These are phyloP conservation scores for Fusarium napiforme DNA, from an alignment of 2,329 filamentous ascomycete species.

Conservation along the genomic window DNA sequence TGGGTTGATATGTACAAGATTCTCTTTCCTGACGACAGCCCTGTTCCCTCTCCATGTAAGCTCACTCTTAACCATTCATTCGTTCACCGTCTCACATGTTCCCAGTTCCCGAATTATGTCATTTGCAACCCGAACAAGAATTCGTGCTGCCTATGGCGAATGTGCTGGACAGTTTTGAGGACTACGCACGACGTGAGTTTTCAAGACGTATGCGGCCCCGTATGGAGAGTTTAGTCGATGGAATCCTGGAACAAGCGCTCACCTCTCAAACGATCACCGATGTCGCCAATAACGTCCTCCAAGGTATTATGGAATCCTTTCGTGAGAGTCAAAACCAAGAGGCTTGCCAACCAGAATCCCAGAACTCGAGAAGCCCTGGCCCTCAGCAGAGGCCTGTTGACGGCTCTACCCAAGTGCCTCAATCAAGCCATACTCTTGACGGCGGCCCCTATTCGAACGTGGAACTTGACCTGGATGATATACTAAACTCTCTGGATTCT, in stretches of 20 bases:
- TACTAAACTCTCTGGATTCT: not conserved
- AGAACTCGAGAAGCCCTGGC: not conserved
- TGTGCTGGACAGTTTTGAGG: not conserved
- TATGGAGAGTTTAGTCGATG: not conserved
- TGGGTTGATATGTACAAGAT: constrained; percentile 4
- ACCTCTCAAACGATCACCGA: not conserved
- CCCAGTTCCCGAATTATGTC: not conserved
- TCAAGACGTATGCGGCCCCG: not conserved
- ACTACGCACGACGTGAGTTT: not conserved
- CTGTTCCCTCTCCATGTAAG: not conserved
- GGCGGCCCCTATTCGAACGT: not conserved
- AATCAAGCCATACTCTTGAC: not conserved
- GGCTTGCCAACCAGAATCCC: not conserved
- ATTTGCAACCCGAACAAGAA: not conserved
- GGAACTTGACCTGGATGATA: not conserved
- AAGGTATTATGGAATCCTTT: not conserved
- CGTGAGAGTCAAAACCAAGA: not conserved
- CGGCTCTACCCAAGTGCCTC: fast-evolving
- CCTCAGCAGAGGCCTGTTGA: fast-evolving
- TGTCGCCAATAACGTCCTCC: not conserved
- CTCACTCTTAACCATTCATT: not conserved
- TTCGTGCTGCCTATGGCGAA: fast-evolving
- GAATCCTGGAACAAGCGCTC: not conserved
- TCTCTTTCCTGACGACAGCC: not conserved
- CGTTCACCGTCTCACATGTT: not conserved